Base-by-base conservation (phyloP, 495 filamentous ascomycete species). In the Xylaria nigripes region DNA sequence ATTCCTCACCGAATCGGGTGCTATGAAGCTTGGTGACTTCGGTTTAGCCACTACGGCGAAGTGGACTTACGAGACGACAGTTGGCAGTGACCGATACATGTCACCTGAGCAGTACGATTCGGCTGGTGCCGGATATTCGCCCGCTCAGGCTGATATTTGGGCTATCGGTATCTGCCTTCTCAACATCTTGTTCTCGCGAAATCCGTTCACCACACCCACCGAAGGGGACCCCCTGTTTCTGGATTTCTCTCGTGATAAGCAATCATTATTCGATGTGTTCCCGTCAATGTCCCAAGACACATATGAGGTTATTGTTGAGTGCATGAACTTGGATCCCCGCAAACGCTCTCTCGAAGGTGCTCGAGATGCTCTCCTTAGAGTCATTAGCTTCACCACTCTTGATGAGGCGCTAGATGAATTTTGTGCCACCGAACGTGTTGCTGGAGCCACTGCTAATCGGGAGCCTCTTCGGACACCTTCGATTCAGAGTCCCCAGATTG, bases 51-150 rank as follows among this genome's bases (percentile, higher is more conserved):
- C 92, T 8, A 82, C 81, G 3, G 89, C 94, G 29, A 68, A 77
- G 59, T 95, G 89, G 90, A 90, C 85, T 41, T 83, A 86, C 61
- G 93, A 98, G 71, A 84, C 83, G 32, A 89, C 85, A 55, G 93
- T 98, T 45, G 93, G 93, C 48, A 96, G 92, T 69, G 94, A 98
- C 62, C 88, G 93, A 29, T 98, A 98, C 72, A 98, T 98, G 93
- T 90, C 93, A 46, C 93, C 93, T 16, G 93, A 97, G 69, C 93
- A 98, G 63, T 97, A 90, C 59, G 92, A 97, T 59, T 87, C 91
- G 21, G 75, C 82, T 61, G 83, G 83, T 53, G 78, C 75, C 45
- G 93, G 93, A 59, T 97, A 97, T 73, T 92, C 89, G 41, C 90
- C 93, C 27, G 89, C 88, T 48, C 81, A 94, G 70, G 93, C 94